Conservation (phyloP, 441 rosid species). For the Jatropha multifida region DNA sequence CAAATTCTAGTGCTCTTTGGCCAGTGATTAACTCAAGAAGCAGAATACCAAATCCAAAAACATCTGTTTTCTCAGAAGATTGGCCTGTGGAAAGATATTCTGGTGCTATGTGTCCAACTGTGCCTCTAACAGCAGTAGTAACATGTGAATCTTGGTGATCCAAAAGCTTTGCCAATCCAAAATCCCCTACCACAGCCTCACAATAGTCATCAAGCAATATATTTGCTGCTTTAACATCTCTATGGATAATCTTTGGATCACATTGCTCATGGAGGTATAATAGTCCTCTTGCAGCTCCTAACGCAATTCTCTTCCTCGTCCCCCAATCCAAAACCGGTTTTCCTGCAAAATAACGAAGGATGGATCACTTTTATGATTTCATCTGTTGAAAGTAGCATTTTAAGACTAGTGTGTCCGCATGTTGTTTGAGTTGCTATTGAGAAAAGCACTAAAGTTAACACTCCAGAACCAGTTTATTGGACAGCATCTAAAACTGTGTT, state of each 20-base stretch:
- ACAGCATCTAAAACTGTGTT: too few species aligned
- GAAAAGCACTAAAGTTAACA: too few species aligned
- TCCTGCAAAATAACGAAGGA: slow-evolving; percentile 29
- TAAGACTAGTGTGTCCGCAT: neutral
- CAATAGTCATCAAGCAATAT: slow-evolving; percentile 84
- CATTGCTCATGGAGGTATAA: slow-evolving; percentile 94
- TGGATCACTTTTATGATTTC: neutral
- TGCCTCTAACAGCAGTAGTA: slow-evolving; percentile 74
- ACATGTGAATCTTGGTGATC: slow-evolving; percentile 78
- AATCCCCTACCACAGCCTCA: slow-evolving; percentile 97
- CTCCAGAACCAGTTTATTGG: too few species aligned
- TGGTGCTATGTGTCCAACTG: slow-evolving; percentile 78
- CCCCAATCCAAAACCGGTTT: slow-evolving; percentile 70
- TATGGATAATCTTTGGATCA: slow-evolving; percentile 93
- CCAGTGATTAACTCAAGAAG: slow-evolving; percentile 68
- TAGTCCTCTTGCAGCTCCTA: slow-evolving; percentile 86
- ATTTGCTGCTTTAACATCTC: slow-evolving; percentile 97
- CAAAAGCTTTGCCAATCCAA: slow-evolving; percentile 82
- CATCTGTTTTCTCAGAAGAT: slow-evolving; percentile 96
- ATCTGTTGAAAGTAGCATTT: neutral
- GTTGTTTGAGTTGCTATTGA: too few species aligned
- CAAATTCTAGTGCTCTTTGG: slow-evolving; percentile 65
- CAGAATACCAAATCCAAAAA: slow-evolving; percentile 78
- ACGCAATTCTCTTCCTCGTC: slow-evolving; percentile 60
- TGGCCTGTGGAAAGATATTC: slow-evolving; percentile 85